These are phyloP conservation scores for Neobulgaria alba DNA, from an alignment of 2,329 filamentous ascomycete species.

Conservation along the genomic window DNA sequence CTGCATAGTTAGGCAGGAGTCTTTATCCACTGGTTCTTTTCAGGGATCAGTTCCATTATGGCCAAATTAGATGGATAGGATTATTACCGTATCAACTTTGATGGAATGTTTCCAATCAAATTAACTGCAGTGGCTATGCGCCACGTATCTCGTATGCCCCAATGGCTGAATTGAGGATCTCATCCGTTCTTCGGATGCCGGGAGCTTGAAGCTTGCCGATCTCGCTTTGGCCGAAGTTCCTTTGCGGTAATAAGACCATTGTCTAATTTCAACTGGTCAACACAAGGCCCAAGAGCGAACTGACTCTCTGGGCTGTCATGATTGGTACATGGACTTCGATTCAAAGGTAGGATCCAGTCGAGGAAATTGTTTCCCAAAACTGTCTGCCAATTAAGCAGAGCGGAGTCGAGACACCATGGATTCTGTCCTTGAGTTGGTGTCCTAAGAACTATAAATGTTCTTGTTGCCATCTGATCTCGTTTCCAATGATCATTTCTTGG, in stretches of 20 bases:
- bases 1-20: no score
- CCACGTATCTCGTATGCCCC: no score
- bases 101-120: no score
- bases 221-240: no score
- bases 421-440: slow-evolving; percentile 55
- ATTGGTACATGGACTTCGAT: slow-evolving; percentile 62
- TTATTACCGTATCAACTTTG: no score
- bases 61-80: no score
- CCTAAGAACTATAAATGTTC: slow-evolving; percentile 71
- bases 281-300: slow-evolving; percentile 56
- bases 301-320: slow-evolving; percentile 59
- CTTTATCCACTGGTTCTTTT: no score
- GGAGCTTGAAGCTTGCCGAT: no score
- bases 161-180: no score
- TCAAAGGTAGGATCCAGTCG: slow-evolving; percentile 77
- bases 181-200: no score
- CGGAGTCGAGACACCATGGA: slow-evolving; percentile 68
- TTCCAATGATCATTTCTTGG: slow-evolving; percentile 5
- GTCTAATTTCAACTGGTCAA: slow-evolving; percentile 43
- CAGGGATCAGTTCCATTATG: no score
- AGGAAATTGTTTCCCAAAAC: slow-evolving; percentile 66
- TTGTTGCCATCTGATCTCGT: slow-evolving; percentile 35
- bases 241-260: slow-evolving; percentile 10
- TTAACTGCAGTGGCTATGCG: no score
- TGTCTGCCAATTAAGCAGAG: slow-evolving; percentile 61